A percentile compares a stretch with the other conserved stretches of the same genome.
These are phyloP conservation scores for Microstegium vimineum DNA, from an alignment of 176 grass and related monocot genomes.

Conservation along the genomic window DNA sequence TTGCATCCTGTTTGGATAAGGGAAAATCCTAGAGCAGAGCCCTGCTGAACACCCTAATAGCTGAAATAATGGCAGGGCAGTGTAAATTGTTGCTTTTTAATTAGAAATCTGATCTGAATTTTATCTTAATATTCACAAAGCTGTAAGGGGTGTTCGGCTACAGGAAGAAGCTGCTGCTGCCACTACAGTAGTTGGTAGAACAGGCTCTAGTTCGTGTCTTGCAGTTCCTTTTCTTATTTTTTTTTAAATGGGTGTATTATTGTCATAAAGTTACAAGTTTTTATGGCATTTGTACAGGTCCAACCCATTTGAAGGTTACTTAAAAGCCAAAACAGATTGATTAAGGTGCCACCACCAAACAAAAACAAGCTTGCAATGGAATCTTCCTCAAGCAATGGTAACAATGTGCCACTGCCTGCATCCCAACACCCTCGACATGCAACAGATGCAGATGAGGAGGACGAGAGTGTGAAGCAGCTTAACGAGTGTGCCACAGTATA, in stretches of 20 bases:
- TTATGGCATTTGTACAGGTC: not conserved
- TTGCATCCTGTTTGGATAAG: not conserved
- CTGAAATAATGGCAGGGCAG: not conserved
- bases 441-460: conserved; percentile 69
- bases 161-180: too few relatives aligned
- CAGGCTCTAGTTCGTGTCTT: not conserved
- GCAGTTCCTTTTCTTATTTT: not conserved
- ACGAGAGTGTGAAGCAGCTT: conserved; percentile 91
- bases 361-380: conserved; percentile 24
- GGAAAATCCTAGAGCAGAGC: not conserved
- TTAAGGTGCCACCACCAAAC: not conserved
- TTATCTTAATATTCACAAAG: not conserved
- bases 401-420: conserved; percentile 8
- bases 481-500: conserved; percentile 77
- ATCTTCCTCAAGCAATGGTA: conserved; percentile 28
- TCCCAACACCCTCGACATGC: conserved; percentile 33
- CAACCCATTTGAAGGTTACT: not conserved
- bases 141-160: too few relatives aligned
- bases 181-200: not conserved
- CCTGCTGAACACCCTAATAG: not conserved
- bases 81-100: not conserved
- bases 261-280: not conserved
- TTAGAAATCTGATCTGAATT: not conserved
- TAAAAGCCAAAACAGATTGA: not conserved
- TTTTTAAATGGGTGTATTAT: not conserved